Conservation (phyloP, 108 stramenopile species). For the Nitzschia inconspicua region DNA sequence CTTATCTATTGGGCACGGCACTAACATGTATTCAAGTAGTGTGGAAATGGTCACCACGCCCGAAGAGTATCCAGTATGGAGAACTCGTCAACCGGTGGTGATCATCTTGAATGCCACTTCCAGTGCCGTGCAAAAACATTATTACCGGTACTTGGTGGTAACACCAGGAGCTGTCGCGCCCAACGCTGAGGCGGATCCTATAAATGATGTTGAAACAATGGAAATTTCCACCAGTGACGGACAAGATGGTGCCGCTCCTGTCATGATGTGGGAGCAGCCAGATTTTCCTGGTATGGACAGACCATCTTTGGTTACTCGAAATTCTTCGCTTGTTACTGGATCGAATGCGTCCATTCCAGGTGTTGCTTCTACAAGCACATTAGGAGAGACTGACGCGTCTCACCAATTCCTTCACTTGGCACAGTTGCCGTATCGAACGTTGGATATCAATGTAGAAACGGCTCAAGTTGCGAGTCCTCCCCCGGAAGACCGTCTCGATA, state of each 20-base stretch:
- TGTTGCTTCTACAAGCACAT: slow-evolving; percentile 3
- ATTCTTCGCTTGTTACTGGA: neutral
- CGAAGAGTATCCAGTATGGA: slow-evolving; percentile 86
- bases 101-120: slow-evolving; percentile 43
- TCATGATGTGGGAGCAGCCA: slow-evolving; percentile 81
- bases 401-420: slow-evolving; percentile 20
- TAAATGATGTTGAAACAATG: slow-evolving; percentile 32
- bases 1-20: slow-evolving; percentile 18
- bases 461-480: slow-evolving; percentile 14
- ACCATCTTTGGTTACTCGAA: neutral
- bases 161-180: slow-evolving; percentile 61
- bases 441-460: slow-evolving; percentile 49
- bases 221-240: slow-evolving; percentile 35
- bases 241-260: slow-evolving; percentile 28
- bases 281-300: slow-evolving; percentile 26
- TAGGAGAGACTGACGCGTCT: slow-evolving; percentile 9
- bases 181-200: neutral
- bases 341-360: neutral
- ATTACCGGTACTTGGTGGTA: slow-evolving; percentile 85
- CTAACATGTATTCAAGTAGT: slow-evolving; percentile 45
- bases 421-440: slow-evolving; percentile 64
- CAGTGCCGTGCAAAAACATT: slow-evolving; percentile 53
- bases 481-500: slow-evolving; percentile 59
- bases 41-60: slow-evolving; percentile 87
- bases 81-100: slow-evolving; percentile 72